Base-by-base conservation (phyloP, 176 grass and related monocot genomes). In the Oryza australiensis region DNA sequence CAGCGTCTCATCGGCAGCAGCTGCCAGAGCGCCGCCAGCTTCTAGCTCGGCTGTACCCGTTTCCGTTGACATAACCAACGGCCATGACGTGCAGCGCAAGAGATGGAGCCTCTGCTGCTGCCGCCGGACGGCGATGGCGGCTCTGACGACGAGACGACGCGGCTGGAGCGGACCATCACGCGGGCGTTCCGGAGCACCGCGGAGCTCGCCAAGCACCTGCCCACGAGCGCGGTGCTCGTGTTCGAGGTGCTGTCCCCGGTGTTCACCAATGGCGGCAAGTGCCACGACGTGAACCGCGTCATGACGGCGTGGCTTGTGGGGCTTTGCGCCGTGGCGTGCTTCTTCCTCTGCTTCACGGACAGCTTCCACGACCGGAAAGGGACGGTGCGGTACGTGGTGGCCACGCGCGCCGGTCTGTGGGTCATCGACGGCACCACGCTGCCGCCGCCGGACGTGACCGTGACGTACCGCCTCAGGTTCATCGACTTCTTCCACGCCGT, bases 401-500 rank as follows among this genome's bases (percentile, higher is more conserved):
- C 79, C 5, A 90, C 88, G 9, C 64, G 62, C 45, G 4, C 33
- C 11, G 83, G 88, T 18, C 5, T 83, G 0, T 90, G 83, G 88
- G 78, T 86, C 40, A 82, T 90, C 33, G 88, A 90, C 72, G 83
- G 88, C 33, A 68, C 83, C 1, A 15, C 27, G 13, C 79, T 43
- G 1, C 88, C 84, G 23, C 22, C 78, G 37, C 68, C 78, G 1
- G 72, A 29, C 27, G 62, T 24, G 0, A 79, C 73, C 28, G 22
- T 60, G 13, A 30, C 0, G 24, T 86, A 74, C 29, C 62, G 65
- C 2, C 9, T 90, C 46, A 68, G 68, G 73, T 86, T 90, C 73
- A 86, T 90, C 48, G 88, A 90, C 33, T 85, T 74, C 73, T 60
- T 90, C 78, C 88, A 86, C 64, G 78, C 88, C 16, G 51, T 86